Conservation (phyloP, 169 alveolate species). For the Plasmodium blacklocki region DNA sequence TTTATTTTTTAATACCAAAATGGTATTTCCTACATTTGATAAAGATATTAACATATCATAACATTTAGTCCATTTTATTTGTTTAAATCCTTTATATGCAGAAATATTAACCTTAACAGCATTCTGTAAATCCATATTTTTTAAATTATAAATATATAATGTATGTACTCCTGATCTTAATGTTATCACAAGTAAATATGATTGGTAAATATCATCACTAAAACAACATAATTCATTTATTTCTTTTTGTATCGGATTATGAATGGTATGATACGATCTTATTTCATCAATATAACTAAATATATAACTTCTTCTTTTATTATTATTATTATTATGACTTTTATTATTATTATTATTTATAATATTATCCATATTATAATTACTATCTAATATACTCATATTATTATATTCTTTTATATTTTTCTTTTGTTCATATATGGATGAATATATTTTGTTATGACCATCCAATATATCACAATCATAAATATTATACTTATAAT, state of each 20-base stretch:
- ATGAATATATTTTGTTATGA: background rate
- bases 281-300: constrained; percentile 57
- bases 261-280: constrained; percentile 50
- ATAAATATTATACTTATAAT: constrained; percentile 28
- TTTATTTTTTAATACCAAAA: constrained; percentile 50
- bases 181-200: constrained; percentile 44
- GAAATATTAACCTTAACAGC: constrained; percentile 70
- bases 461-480: background rate
- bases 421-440: background rate
- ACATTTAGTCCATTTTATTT: constrained; percentile 52
- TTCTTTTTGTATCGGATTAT: constrained; percentile 74
- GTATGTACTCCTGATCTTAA: constrained; percentile 66
- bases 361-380: background rate
- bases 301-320: background rate
- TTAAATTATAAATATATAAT: constrained; percentile 62
- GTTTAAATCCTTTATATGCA: constrained; percentile 67
- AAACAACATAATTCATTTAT: constrained; percentile 49
- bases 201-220: constrained; percentile 69
- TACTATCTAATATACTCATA: background rate
- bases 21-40: constrained; percentile 30
- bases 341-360: background rate
- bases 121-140: constrained; percentile 65
- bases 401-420: background rate
- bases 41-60: constrained; percentile 68
- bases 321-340: background rate